These are phyloP conservation scores for Penicillium tannophilum DNA, from an alignment of 495 filamentous ascomycete genomes.

Conservation along the genomic window DNA sequence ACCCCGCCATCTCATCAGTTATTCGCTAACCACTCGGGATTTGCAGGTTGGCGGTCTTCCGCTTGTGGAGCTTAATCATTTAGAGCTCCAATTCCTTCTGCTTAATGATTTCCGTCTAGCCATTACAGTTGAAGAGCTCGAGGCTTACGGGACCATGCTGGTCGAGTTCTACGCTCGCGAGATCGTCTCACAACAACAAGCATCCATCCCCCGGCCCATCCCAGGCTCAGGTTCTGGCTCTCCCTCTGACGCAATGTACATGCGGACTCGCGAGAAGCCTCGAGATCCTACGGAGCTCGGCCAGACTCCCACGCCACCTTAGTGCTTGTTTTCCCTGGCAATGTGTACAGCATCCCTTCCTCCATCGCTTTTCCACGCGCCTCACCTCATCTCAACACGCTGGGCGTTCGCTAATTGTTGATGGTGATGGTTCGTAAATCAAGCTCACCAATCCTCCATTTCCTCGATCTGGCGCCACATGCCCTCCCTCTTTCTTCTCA, in stretches of 20 bases:
- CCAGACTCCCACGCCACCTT: constrained; percentile 49
- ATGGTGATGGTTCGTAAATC: constrained; percentile 5
- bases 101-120: constrained; percentile 97
- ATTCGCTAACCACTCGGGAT: constrained; percentile 6
- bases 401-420: constrained; percentile 15
- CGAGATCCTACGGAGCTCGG: constrained; percentile 32
- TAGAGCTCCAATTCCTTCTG: constrained; percentile 94
- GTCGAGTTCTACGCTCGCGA: constrained; percentile 98
- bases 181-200: constrained; percentile 68
- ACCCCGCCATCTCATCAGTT: constrained; percentile 9
- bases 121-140: constrained; percentile 91
- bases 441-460: constrained; percentile 16
- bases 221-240: constrained; percentile 21
- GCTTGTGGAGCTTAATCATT: constrained; percentile 93
- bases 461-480: constrained; percentile 11
- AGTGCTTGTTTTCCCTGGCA: neutral
- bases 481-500: constrained; percentile 7
- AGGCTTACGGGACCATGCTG: constrained; percentile 97
- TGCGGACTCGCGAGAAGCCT: constrained; percentile 40
- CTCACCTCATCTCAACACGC: constrained; percentile 12
- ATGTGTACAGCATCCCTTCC: neutral
- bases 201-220: constrained; percentile 27
- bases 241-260: constrained; percentile 42
- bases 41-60: constrained; percentile 90
- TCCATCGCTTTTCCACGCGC: neutral